Base-by-base conservation (phyloP, 768 basidiomycete species). In the Tubosaeta brunneosetosa region DNA sequence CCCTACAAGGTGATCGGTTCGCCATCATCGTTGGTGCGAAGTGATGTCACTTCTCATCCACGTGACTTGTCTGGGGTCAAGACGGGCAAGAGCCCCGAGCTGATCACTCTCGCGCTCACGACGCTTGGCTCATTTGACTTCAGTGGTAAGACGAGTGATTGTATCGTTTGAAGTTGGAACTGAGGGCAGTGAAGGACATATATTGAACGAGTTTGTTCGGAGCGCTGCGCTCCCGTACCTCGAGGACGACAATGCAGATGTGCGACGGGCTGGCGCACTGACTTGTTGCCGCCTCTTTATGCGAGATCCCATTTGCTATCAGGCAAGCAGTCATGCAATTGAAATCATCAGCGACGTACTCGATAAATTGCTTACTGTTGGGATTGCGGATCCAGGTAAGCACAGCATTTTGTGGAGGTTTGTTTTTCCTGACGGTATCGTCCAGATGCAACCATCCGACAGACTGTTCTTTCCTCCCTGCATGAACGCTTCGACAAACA, bases 291-390 rank as follows among this genome's bases (percentile, higher is more conserved):
- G 81, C 43, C 79, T 98, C 13, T 95, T 98, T 64, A 85, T 94
- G 53, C 84, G 86, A 51, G 97, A 99, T 71, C 94, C 94, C 0
- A 97, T 98, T 47, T 94, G 91, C 66, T 91, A 90, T 60, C 94
- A 97, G 71, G 87, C 93, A 10, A 95, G 92, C 73, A 93, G 86
- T 60, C 91, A 97, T 69, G 89, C 94, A 8, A 95, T 97, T 50
- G 92, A 97, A 63, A 86, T 98, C 53, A 94, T 99, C 64, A 92
- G 91, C 67, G 95, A 98, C 57, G 94, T 98, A n/a, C 78, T 98
- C 38, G 94, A 97, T 68, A 98, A 97, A 69, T 77, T 99, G 12
- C 71, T 98, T 50, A 94, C 91, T 2, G 91, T 97, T 31, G 95
- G 89, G 10, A 93, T 97, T 49, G 93, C 95, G 29, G 97, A 99